Conservation (phyloP, 2,329 filamentous ascomycete genomes). For the Fusarium luffae region DNA sequence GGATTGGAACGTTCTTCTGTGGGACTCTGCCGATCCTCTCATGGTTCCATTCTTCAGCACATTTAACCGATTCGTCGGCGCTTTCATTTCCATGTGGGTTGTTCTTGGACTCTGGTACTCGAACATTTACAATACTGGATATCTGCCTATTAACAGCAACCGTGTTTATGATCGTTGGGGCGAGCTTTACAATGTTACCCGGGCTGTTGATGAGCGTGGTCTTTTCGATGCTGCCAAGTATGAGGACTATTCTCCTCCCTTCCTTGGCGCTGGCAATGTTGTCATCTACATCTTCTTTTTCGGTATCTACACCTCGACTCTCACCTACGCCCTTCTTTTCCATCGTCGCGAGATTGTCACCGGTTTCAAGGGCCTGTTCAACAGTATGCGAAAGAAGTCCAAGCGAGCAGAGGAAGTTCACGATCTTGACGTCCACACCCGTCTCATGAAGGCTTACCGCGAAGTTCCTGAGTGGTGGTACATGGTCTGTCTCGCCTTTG, state of each 20-base stretch:
- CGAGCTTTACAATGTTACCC: constrained; percentile 59
- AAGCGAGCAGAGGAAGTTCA: constrained; percentile 51
- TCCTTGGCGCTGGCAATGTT: constrained; percentile 61
- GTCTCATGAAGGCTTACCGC: constrained; percentile 59
- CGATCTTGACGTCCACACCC: constrained; percentile 60
- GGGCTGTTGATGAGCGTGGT: constrained; percentile 55
- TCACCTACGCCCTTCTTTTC: constrained; percentile 63
- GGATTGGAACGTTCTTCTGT: constrained; percentile 61
- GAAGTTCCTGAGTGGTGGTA: constrained; percentile 69
- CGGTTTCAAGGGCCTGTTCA: constrained; percentile 60
- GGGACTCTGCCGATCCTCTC: constrained; percentile 57
- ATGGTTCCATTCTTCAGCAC: constrained; percentile 68
- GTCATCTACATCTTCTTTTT: constrained; percentile 67
- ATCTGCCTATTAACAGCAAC: constrained; percentile 65
- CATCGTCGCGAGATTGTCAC: constrained; percentile 63
- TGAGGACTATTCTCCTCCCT: constrained; percentile 63
- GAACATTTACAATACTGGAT: constrained; percentile 67
- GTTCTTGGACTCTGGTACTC: constrained; percentile 68
- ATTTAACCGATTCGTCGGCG: constrained; percentile 69
- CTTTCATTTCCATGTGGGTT: constrained; percentile 65
- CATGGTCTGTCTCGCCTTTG: constrained; percentile 53
- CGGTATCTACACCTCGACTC: constrained; percentile 62
- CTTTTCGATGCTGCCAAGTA: constrained; percentile 61
- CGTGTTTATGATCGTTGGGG: constrained; percentile 62
- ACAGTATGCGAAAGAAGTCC: constrained; percentile 58